Conservation (phyloP, 768 basidiomycete genomes). For the Suillus americanus region DNA sequence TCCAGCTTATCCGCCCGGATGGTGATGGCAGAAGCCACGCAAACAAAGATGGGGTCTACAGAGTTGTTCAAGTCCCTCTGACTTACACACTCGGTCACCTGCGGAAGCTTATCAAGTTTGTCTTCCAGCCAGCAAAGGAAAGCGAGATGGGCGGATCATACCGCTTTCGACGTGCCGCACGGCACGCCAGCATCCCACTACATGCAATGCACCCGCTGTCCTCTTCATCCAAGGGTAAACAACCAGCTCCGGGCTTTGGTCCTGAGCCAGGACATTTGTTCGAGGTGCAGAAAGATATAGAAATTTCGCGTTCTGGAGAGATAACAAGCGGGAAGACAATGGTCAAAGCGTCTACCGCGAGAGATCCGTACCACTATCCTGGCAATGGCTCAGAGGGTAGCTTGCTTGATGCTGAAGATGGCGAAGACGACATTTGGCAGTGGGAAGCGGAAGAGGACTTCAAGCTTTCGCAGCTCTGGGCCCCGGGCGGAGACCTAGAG, state of each 20-base stretch:
- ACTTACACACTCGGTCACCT: slow-evolving; percentile 71
- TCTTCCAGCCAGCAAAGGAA: slow-evolving; percentile 42
- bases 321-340: slow-evolving; percentile 50
- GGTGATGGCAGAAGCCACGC: slow-evolving; percentile 17
- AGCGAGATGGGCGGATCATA: slow-evolving; percentile 22
- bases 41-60: slow-evolving; percentile 52
- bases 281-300: slow-evolving; percentile 52
- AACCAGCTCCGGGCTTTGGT: slow-evolving; percentile 14
- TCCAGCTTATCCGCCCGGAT: slow-evolving; percentile 51
- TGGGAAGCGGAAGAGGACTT: slow-evolving; percentile 75
- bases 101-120: slow-evolving; percentile 57
- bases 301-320: slow-evolving; percentile 48
- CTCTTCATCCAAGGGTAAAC: slow-evolving; percentile 21
- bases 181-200: slow-evolving; percentile 24
- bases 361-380: slow-evolving; percentile 47
- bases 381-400: slow-evolving; percentile 40
- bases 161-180: slow-evolving; percentile 16
- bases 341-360: slow-evolving; percentile 50
- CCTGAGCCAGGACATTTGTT: slow-evolving; percentile 53
- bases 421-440: slow-evolving; percentile 50
- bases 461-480: slow-evolving; percentile 59
- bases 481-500: slow-evolving; percentile 37
- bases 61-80: slow-evolving; percentile 67
- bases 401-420: slow-evolving; percentile 28
- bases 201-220: background rate